Percentiles rank a stretch among this genome's conserved stretches.
phyloP scores from a whole-genome alignment of 257 asterid species.

The Coffea eugenioides region DNA sequence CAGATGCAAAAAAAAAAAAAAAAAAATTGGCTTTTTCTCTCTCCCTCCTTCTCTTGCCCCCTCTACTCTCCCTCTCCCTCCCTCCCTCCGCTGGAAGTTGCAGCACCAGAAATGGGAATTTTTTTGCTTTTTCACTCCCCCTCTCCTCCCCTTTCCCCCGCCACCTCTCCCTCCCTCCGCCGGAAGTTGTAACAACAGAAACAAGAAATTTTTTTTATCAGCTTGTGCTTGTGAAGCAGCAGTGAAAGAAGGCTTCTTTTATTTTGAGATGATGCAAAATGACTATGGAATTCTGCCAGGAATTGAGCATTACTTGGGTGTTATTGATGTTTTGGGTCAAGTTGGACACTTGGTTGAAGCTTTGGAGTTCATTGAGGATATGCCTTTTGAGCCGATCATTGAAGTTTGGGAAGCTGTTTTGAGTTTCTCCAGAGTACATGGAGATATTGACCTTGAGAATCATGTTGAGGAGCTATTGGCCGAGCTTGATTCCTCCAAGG shows the following conservation, averaged over 20 bases:
- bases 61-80: too few species aligned
- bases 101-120: too few species aligned
- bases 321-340: slow-evolving; percentile 34
- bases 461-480: slow-evolving; percentile 30
- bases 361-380: slow-evolving; percentile 35
- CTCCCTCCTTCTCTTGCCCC: too few species aligned
- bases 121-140: too few species aligned
- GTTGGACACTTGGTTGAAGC: slow-evolving; percentile 43
- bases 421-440: slow-evolving; percentile 33
- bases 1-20: too few species aligned
- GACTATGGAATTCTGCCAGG: slow-evolving; percentile 29
- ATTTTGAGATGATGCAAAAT: slow-evolving; percentile 38
- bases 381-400: slow-evolving; percentile 35
- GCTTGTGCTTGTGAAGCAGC: slow-evolving; percentile 40
- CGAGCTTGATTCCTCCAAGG: slow-evolving; percentile 23
- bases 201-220: slow-evolving; percentile 11
- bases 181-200: too few species aligned
- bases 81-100: too few species aligned
- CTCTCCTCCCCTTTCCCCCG: too few species aligned
- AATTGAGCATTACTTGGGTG: slow-evolving; percentile 34
- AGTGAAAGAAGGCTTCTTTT: slow-evolving; percentile 30
- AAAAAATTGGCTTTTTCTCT: too few species aligned
- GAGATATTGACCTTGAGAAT: slow-evolving; percentile 43
- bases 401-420: slow-evolving; percentile 35
- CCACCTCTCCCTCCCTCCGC: too few species aligned